phyloP scores from a whole-genome alignment of 208 protist genomes.

The Leishmania mexicana region DNA sequence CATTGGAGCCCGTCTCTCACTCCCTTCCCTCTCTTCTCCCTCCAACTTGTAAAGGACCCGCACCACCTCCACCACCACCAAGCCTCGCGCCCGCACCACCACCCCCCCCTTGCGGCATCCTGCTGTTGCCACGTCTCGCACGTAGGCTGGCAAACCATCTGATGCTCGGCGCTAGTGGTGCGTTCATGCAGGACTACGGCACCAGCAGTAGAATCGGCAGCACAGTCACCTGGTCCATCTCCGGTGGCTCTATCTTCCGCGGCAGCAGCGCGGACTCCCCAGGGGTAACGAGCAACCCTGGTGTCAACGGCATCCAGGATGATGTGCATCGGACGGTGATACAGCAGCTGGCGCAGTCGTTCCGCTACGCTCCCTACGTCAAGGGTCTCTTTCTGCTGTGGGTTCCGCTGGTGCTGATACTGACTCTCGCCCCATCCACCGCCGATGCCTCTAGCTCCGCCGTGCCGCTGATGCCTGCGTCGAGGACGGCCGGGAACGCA shows the following conservation, averaged over 20 bases:
- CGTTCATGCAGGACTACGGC: conserved; percentile 25
- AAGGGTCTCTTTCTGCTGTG: conserved; percentile 33
- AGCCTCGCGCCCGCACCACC: not conserved
- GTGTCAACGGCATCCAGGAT: conserved; percentile 38
- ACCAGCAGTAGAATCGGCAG: not conserved
- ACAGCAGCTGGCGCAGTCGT: conserved; percentile 27
- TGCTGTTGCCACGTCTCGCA: not conserved
- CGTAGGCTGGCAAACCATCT: not conserved
- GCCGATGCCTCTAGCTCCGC: not conserved
- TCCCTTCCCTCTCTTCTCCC: not conserved
- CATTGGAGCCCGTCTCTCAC: conserved; percentile 12
- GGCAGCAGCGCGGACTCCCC: not conserved
- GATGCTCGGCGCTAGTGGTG: not conserved
- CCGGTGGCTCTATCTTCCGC: not conserved
- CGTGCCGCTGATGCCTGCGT: conserved; percentile 2
- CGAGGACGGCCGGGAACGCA: not conserved
- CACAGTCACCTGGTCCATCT: not conserved
- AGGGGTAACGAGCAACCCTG: conserved; percentile 31
- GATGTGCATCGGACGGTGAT: conserved; percentile 7
- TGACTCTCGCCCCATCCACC: not conserved
- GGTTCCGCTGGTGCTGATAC: conserved; percentile 24
- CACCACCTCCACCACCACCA: not conserved
- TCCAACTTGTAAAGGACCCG: not conserved
- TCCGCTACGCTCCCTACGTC: conserved; percentile 27
- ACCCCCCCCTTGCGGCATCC: not conserved